phyloP scores from a whole-genome alignment of 768 basidiomycete species.

The Xerocomus spinulosus region DNA sequence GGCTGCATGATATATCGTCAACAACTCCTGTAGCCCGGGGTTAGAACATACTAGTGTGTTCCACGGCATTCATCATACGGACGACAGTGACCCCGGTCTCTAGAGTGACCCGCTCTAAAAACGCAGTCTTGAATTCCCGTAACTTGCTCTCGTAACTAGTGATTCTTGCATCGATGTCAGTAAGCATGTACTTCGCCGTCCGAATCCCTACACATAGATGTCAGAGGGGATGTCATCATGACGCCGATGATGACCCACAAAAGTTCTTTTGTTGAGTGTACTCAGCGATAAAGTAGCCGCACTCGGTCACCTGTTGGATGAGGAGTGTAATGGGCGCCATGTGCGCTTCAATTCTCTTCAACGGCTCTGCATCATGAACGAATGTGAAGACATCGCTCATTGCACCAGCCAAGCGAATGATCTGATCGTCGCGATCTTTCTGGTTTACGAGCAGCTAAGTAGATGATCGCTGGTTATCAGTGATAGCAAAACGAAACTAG shows the following conservation, averaged over 20 bases:
- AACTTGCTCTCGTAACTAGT: not conserved
- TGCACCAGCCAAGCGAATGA: not conserved
- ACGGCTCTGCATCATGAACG: not conserved
- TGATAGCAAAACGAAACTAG: not conserved
- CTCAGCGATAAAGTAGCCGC: constrained; percentile 5
- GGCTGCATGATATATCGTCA: not conserved
- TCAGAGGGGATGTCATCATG: not conserved
- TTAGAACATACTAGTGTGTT: not conserved
- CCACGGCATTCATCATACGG: not conserved
- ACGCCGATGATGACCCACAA: not conserved
- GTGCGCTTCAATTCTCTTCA: not conserved
- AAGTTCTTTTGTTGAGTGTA: not conserved
- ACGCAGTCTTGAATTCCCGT: not conserved
- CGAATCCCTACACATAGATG: not conserved
- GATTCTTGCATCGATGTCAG: constrained; percentile 4
- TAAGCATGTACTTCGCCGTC: not conserved
- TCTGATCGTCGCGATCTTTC: not conserved
- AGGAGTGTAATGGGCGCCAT: not conserved
- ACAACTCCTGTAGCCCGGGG: no score
- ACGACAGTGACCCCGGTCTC: not conserved
- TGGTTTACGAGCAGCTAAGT: not conserved
- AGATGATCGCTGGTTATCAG: not conserved
- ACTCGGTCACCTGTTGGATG: constrained; percentile 10
- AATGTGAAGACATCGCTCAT: constrained; percentile 2
- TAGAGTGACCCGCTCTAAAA: not conserved